Percentiles rank a stretch among this genome's conserved stretches.
These are phyloP conservation scores for Hanseniaspora clermontiae DNA, from an alignment of 805 yeast genomes.

Conservation along the genomic window DNA sequence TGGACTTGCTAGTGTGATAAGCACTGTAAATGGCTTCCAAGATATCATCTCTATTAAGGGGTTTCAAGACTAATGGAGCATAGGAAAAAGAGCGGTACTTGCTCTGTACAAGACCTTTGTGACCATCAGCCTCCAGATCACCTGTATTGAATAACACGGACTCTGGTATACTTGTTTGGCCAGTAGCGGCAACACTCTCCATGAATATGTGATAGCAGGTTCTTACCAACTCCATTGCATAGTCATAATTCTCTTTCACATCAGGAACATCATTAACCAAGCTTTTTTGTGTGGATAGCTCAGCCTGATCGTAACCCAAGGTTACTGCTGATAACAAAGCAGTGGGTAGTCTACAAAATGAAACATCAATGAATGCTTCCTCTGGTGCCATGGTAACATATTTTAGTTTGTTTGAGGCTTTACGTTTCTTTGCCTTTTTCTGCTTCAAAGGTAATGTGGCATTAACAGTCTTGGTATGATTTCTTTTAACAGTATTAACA, in stretches of 20 bases:
- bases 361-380: conserved; percentile 70
- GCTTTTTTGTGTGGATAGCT: conserved; percentile 37
- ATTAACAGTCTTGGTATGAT: background rate
- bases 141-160: conserved; percentile 59
- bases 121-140: too few species aligned
- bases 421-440: conserved; percentile 40
- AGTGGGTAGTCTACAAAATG: conserved; percentile 87
- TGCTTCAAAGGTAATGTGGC: conserved; percentile 26
- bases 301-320: conserved; percentile 42
- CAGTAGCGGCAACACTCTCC: conserved; percentile 28
- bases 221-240: conserved; percentile 63
- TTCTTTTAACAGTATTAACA: background rate
- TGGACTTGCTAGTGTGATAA: conserved; percentile 68
- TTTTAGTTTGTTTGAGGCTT: conserved; percentile 33
- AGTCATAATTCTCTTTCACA: conserved; percentile 48
- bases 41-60: conserved; percentile 86
- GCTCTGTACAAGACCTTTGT: conserved; percentile 12
- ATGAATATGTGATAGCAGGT: conserved; percentile 79
- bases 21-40: conserved; percentile 76
- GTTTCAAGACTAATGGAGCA: conserved; percentile 64
- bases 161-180: conserved; percentile 35
- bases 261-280: conserved; percentile 44
- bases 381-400: background rate
- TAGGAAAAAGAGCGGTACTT: conserved; percentile 46
- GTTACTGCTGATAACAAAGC: conserved; percentile 83